Conservation (phyloP, 306 rosid genomes). For the Lupinus albus region DNA sequence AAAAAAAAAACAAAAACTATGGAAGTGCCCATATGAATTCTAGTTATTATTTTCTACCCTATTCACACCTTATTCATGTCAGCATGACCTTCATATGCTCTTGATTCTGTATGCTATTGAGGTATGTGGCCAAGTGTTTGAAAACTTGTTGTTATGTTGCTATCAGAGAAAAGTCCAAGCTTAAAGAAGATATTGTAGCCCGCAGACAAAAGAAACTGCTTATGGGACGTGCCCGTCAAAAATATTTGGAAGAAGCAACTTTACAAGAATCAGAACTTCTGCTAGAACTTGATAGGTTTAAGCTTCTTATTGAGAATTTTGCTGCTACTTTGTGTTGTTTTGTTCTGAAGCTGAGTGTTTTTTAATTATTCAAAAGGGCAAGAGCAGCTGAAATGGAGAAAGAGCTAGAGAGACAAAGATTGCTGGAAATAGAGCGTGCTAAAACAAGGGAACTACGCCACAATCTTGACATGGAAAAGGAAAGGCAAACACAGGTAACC, state of each 20-base stretch:
- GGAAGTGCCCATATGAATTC: neutral
- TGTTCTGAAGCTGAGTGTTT: slow-evolving; percentile 37
- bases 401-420: slow-evolving; percentile 83
- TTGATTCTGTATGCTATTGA: slow-evolving; percentile 27
- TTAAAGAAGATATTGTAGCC: slow-evolving; percentile 66
- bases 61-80: neutral
- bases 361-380: slow-evolving; percentile 56
- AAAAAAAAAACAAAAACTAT: neutral
- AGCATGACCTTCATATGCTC: slow-evolving; percentile 15
- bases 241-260: slow-evolving; percentile 72
- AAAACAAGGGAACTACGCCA: slow-evolving; percentile 89
- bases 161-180: slow-evolving; percentile 72
- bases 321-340: slow-evolving; percentile 24
- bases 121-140: slow-evolving; percentile 32
- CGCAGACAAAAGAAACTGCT: slow-evolving; percentile 79
- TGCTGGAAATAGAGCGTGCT: slow-evolving; percentile 81
- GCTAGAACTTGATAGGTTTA: slow-evolving; percentile 87
- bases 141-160: slow-evolving; percentile 36
- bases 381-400: slow-evolving; percentile 78
- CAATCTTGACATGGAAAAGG: slow-evolving; percentile 91
- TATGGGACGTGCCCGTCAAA: slow-evolving; percentile 71
- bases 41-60: neutral
- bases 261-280: slow-evolving; percentile 76
- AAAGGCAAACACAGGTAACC: slow-evolving; percentile 85
- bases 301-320: slow-evolving; percentile 32